Evolutionary conservation across 106 monocot species (phyloP).

Genomic region (Dendrobium chrysotoxum): DNA sequence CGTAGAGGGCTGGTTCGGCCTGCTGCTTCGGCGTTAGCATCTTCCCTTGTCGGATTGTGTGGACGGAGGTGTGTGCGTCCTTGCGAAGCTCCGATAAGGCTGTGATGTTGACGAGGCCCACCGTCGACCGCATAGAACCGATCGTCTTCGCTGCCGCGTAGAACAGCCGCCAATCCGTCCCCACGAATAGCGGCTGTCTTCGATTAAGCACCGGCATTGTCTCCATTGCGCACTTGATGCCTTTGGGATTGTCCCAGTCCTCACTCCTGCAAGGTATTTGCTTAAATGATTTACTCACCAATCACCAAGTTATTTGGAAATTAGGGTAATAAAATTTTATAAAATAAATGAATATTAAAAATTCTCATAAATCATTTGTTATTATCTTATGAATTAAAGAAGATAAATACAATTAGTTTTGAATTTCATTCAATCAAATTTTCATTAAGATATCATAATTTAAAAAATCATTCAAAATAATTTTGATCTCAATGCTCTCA

Average conservation of each 20-base stretch:
- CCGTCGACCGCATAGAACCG: slow-evolving; percentile 26
- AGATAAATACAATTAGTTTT: too few relatives aligned
- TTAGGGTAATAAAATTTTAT: too few relatives aligned
- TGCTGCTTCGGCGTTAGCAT: slow-evolving; percentile 54
- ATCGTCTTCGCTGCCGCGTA: slow-evolving; percentile 28
- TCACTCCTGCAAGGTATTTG: slow-evolving; percentile 23
- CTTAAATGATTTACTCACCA: too few relatives aligned
- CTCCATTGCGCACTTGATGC: slow-evolving; percentile 79
- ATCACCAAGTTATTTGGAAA: too few relatives aligned
- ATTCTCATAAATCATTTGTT: too few relatives aligned
- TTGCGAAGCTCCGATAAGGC: slow-evolving; percentile 57
- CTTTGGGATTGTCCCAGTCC: slow-evolving; percentile 67
- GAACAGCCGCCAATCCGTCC: slow-evolving; percentile 71
- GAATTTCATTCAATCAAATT: too few relatives aligned
- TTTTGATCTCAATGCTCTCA: too few relatives aligned
- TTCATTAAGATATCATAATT: too few relatives aligned
- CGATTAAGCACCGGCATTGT: slow-evolving; percentile 48
- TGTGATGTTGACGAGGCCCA: slow-evolving; percentile 45
- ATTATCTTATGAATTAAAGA: too few relatives aligned
- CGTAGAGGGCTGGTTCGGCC: slow-evolving; percentile 39
- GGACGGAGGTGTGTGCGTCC: slow-evolving; percentile 71
- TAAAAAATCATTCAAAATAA: too few relatives aligned
- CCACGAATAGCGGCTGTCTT: slow-evolving; percentile 40
- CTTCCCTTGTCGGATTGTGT: slow-evolving; percentile 66
- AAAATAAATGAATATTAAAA: too few relatives aligned